A percentile compares a stretch with the other conserved stretches of the same genome.
Evolutionary conservation across 495 filamentous ascomycete species (phyloP).

Genomic region (Podospora comata): DNA sequence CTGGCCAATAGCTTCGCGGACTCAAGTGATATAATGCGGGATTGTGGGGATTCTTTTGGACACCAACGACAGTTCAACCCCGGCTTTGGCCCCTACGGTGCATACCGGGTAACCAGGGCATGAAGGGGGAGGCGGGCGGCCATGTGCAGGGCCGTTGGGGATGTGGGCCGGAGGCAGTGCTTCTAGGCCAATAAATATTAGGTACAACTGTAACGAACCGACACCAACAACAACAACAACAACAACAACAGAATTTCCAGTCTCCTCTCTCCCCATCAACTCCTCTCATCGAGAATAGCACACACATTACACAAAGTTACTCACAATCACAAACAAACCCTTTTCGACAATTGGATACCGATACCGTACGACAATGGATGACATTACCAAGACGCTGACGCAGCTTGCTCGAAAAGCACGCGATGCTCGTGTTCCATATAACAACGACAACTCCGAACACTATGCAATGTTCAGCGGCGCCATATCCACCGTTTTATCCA

Average conservation of each 20-base stretch:
- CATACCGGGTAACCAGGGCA: too few species aligned
- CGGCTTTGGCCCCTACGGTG: too few species aligned
- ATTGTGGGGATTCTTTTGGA: too few species aligned
- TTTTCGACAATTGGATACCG: not conserved
- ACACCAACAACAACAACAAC: too few species aligned
- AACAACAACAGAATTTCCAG: not conserved
- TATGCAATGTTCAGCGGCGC: slow-evolving; percentile 15
- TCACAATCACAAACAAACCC: not conserved
- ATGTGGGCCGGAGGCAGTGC: too few species aligned
- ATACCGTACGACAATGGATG: not conserved
- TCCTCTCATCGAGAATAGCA: not conserved
- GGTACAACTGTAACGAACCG: too few species aligned
- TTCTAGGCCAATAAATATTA: too few species aligned
- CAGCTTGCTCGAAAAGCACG: slow-evolving; percentile 8
- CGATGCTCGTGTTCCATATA: slow-evolving; percentile 11
- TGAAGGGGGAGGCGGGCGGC: too few species aligned
- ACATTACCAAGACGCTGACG: not conserved
- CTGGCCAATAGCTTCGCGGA: too few species aligned
- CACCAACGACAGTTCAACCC: too few species aligned
- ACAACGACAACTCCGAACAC: slow-evolving; percentile 10
- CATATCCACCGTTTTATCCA: slow-evolving; percentile 21
- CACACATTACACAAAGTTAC: not conserved
- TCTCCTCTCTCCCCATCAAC: not conserved
- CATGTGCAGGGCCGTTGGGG: too few species aligned
- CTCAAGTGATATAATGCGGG: too few species aligned